Conservation (phyloP, 1,139 yeast genomes). For the Lodderomyces orthopsilosis region DNA sequence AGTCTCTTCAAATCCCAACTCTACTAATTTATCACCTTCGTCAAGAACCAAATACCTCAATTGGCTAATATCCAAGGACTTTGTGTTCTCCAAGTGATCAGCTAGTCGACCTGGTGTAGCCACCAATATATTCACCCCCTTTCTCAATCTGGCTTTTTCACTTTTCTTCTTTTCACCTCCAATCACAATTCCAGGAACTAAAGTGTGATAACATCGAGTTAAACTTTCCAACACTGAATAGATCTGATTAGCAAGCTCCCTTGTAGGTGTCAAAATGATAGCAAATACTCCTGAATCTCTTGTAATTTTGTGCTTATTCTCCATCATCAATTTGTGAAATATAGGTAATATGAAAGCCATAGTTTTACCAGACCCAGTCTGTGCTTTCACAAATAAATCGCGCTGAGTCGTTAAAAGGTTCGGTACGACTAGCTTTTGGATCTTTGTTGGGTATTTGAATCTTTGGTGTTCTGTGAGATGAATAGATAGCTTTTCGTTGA, state of each 20-base stretch:
- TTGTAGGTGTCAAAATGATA: constrained; percentile 82
- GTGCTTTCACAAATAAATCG: constrained; percentile 87
- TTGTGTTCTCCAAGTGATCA: constrained; percentile 89
- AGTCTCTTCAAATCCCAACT: constrained; percentile 93
- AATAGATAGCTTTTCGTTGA: constrained; percentile 50
- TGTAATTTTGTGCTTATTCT: constrained; percentile 43
- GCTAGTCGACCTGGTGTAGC: constrained; percentile 92
- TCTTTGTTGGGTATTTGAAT: constrained; percentile 74
- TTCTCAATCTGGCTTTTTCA: constrained; percentile 85
- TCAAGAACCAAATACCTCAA: constrained; percentile 84
- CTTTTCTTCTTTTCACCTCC: constrained; percentile 95
- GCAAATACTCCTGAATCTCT: constrained; percentile 89
- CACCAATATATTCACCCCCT: constrained; percentile 84
- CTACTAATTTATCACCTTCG: constrained; percentile 95
- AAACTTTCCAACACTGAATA: constrained; percentile 74
- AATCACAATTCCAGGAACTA: constrained; percentile 90
- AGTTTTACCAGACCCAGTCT: constrained; percentile 95
- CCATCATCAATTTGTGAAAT: constrained; percentile 62
- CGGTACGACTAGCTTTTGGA: constrained; percentile 84
- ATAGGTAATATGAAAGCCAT: constrained; percentile 83
- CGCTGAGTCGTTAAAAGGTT: constrained; percentile 49
- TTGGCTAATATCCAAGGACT: constrained; percentile 63
- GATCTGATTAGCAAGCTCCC: constrained; percentile 93
- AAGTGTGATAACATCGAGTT: constrained; percentile 69
- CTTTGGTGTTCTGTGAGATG: constrained; percentile 60